Percentiles rank a stretch among this genome's conserved stretches.
Conservation (phyloP, 2,329 filamentous ascomycete species). For the Aureobasidium melanogenum region DNA sequence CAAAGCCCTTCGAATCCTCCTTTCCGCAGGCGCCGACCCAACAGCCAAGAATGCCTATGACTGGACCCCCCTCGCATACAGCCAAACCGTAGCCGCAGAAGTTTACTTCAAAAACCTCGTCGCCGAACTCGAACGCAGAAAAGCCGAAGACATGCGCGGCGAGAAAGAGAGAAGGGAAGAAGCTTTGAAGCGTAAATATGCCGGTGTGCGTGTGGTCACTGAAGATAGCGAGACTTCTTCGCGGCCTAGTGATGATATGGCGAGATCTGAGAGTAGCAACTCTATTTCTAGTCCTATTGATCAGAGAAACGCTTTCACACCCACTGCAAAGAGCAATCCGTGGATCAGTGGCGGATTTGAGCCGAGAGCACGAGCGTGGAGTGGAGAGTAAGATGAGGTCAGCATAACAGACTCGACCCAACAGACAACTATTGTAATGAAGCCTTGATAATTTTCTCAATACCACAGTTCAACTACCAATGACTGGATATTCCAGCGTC, state of each 20-base stretch:
- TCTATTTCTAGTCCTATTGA: slow-evolving; percentile 9
- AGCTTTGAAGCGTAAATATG: slow-evolving; percentile 13
- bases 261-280: slow-evolving; percentile 5
- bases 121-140: slow-evolving; percentile 58
- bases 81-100: slow-evolving; percentile 71
- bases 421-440: neutral
- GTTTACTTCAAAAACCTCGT: slow-evolving; percentile 75
- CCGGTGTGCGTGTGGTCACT: slow-evolving; percentile 14
- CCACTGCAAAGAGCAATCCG: neutral
- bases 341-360: slow-evolving; percentile 1
- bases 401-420: neutral
- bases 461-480: neutral
- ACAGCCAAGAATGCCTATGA: slow-evolving; percentile 63
- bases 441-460: neutral
- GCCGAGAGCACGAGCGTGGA: slow-evolving; percentile 8
- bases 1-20: slow-evolving; percentile 64
- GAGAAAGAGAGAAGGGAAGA: slow-evolving; percentile 11
- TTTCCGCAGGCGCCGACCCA: slow-evolving; percentile 70
- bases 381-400: neutral
- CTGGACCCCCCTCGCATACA: slow-evolving; percentile 80
- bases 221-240: slow-evolving; percentile 9
- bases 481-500: neutral
- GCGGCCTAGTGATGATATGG: slow-evolving; percentile 1
- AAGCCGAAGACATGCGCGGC: slow-evolving; percentile 22
- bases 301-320: neutral